Evolutionary conservation across 2,329 filamentous ascomycete species (phyloP).

Genomic region (Paecilomyces dactylethromorphus): DNA sequence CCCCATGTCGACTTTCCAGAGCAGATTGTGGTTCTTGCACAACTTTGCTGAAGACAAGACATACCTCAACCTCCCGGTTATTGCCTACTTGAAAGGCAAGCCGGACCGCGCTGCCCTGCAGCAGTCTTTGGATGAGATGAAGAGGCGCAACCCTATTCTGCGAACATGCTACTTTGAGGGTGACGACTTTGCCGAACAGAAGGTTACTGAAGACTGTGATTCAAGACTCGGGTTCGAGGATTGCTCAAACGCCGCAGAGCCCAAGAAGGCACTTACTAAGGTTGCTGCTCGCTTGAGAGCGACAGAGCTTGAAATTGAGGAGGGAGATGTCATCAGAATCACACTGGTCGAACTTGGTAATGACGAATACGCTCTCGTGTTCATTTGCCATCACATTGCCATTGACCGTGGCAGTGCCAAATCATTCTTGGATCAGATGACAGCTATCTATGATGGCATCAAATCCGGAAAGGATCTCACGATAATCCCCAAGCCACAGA

Average conservation of each 20-base stretch:
- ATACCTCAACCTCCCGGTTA: constrained; percentile 13
- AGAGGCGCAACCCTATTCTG: constrained; percentile 12
- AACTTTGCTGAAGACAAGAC: constrained; percentile 14
- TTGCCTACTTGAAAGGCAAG: constrained; percentile 10
- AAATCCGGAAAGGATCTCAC: constrained; percentile 7
- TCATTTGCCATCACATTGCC: constrained; percentile 15
- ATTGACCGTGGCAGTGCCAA: constrained; percentile 15
- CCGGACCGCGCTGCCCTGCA: constrained; percentile 7
- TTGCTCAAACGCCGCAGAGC: constrained; percentile 8
- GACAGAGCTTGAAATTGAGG: constrained; percentile 13
- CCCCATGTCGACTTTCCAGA: constrained; percentile 19
- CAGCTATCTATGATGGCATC: constrained; percentile 14
- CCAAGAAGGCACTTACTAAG: constrained; percentile 7
- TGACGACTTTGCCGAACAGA: constrained; percentile 17
- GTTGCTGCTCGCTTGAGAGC: constrained; percentile 1
- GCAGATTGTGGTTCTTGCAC: constrained; percentile 17
- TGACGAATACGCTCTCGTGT: constrained; percentile 11
- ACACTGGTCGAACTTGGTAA: constrained; percentile 12
- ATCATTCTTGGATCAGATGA: constrained; percentile 12
- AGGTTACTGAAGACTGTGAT: constrained; percentile 8
- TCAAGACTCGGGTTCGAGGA: constrained; percentile 12
- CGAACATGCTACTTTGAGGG: constrained; percentile 16
- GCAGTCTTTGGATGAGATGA: constrained; percentile 10
- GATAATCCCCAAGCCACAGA: constrained; percentile 8
- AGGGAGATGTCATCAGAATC: constrained; percentile 13